These are phyloP conservation scores for Ophioceras dolichostomum DNA, from an alignment of 2,329 filamentous ascomycete species.

Conservation along the genomic window DNA sequence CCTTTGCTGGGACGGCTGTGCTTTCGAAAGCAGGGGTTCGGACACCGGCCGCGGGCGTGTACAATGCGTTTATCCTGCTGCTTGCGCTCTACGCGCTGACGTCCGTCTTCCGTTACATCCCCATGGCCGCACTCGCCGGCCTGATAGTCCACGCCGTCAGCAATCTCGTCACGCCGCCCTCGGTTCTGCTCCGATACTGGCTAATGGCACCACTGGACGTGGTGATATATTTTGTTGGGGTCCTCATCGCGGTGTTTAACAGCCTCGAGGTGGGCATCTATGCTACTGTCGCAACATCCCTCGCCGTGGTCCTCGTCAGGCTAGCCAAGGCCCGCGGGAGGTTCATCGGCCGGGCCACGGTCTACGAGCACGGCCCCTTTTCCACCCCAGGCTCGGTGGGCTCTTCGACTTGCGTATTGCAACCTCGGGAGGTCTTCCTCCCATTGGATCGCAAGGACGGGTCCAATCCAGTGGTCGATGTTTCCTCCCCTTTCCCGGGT, in stretches of 20 bases:
- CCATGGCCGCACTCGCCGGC: constrained; percentile 64
- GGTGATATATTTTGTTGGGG: constrained; percentile 7
- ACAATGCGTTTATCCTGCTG: constrained; percentile 75
- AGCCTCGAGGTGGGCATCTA: constrained; percentile 39
- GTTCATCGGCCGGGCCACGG: constrained; percentile 26
- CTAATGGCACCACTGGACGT: constrained; percentile 31
- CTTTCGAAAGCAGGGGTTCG: constrained; percentile 94
- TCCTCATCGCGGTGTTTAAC: constrained; percentile 21
- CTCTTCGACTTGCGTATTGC: too few relatives aligned
- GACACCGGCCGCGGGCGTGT: constrained; percentile 83
- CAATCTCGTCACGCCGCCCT: constrained; percentile 30
- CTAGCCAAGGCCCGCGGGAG: constrained; percentile 31
- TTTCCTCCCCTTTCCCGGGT: constrained; percentile 31
- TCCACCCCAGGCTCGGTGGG: not conserved
- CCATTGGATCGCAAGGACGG: constrained; percentile 27
- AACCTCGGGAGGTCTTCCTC: constrained; percentile 25
- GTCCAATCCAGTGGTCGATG: constrained; percentile 29
- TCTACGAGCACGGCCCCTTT: not conserved
- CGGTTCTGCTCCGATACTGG: constrained; percentile 17
- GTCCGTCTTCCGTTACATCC: constrained; percentile 88
- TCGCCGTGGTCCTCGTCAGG: constrained; percentile 28
- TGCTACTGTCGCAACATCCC: constrained; percentile 28
- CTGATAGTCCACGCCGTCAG: constrained; percentile 95
- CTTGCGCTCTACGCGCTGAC: constrained; percentile 83
- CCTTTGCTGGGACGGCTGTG: constrained; percentile 91